Conservation (phyloP, 768 basidiomycete genomes). For the Kwoniella dendrophila region DNA sequence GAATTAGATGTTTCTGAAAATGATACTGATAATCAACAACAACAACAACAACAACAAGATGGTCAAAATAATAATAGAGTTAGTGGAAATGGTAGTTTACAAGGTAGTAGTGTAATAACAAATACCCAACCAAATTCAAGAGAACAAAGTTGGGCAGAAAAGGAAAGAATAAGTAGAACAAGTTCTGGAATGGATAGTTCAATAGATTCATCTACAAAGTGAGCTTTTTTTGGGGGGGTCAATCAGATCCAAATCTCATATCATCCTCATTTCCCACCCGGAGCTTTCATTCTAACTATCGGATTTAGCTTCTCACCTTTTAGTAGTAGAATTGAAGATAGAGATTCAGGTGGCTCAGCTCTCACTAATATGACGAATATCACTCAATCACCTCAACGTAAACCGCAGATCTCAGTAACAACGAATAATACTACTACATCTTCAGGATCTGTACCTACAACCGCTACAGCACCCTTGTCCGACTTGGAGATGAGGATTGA, state of each 20-base stretch:
- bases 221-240: slow-evolving; percentile 7
- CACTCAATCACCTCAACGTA: slow-evolving; percentile 39
- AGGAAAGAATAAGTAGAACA: slow-evolving; percentile 42
- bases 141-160: slow-evolving; percentile 40
- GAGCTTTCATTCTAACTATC: slow-evolving; percentile 26
- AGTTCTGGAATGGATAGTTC: slow-evolving; percentile 47
- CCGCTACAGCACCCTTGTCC: slow-evolving; percentile 60
- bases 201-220: slow-evolving; percentile 46
- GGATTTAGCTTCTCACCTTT: slow-evolving; percentile 48
- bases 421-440: neutral
- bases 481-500: slow-evolving; percentile 81
- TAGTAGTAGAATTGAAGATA: slow-evolving; percentile 45
- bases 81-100: neutral
- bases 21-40: slow-evolving; percentile 15
- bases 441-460: slow-evolving; percentile 21
- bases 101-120: slow-evolving; percentile 2
- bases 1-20: slow-evolving; percentile 61
- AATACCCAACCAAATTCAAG: slow-evolving; percentile 27
- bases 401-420: slow-evolving; percentile 28
- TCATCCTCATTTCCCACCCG: neutral
- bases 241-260: neutral
- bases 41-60: too few relatives aligned
- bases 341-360: slow-evolving; percentile 45
- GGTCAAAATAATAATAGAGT: neutral
- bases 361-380: slow-evolving; percentile 42